Evolutionary conservation across 2,329 filamentous ascomycete species (phyloP).

Genomic region (Fusarium sp.): DNA sequence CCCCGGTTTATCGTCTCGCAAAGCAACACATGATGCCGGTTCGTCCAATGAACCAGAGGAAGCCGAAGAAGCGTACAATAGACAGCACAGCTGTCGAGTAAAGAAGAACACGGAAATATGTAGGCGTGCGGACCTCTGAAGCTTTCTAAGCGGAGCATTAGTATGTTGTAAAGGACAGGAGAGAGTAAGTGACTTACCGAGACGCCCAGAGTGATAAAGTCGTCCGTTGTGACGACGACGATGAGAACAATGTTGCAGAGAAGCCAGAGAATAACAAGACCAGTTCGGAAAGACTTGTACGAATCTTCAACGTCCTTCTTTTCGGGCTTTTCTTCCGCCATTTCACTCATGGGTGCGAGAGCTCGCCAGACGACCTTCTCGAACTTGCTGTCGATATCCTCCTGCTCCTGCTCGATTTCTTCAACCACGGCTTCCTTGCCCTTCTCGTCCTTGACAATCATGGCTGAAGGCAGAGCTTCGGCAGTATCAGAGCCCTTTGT

Average conservation of each 20-base stretch:
- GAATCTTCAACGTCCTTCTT: slow-evolving; percentile 39
- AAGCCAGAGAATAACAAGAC: slow-evolving; percentile 37
- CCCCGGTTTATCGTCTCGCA: slow-evolving; percentile 22
- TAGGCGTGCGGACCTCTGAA: slow-evolving; percentile 28
- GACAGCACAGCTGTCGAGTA: slow-evolving; percentile 39
- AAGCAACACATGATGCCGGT: slow-evolving; percentile 41
- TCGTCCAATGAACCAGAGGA: slow-evolving; percentile 39
- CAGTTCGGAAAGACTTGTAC: slow-evolving; percentile 40
- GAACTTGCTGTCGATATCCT: slow-evolving; percentile 39
- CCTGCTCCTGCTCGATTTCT: slow-evolving; percentile 37
- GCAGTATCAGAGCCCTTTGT: slow-evolving; percentile 37
- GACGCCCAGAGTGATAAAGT: slow-evolving; percentile 35
- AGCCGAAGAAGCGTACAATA: slow-evolving; percentile 36
- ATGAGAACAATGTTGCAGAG: slow-evolving; percentile 40
- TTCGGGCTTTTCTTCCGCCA: slow-evolving; percentile 28
- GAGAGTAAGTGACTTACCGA: slow-evolving; percentile 8
- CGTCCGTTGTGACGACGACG: slow-evolving; percentile 37
- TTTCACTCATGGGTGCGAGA: slow-evolving; percentile 35
- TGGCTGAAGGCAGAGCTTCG: slow-evolving; percentile 34
- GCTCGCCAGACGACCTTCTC: slow-evolving; percentile 40
- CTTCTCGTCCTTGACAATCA: slow-evolving; percentile 34
- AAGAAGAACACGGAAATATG: slow-evolving; percentile 36
- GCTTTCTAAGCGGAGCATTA: slow-evolving; percentile 28
- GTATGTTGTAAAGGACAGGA: not conserved
- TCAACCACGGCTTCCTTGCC: slow-evolving; percentile 34